Percentiles rank a stretch among this genome's conserved stretches.
These are phyloP conservation scores for Dipteronia dyeriana DNA, from an alignment of 345 rosid species.

Conservation along the genomic window DNA sequence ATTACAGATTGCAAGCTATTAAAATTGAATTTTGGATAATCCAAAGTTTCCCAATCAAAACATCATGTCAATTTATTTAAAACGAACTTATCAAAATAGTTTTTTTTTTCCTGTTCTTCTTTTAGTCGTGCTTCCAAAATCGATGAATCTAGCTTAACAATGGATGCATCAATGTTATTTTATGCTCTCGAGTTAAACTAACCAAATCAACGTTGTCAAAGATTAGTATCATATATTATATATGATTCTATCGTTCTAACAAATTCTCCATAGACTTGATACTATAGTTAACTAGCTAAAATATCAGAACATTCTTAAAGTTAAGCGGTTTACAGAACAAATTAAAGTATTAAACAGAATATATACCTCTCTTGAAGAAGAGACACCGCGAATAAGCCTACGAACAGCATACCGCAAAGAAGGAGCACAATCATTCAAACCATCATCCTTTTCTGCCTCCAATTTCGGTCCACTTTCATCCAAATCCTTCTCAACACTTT, in stretches of 20 bases:
- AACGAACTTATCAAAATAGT: background rate
- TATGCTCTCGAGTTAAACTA: background rate
- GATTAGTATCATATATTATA: background rate
- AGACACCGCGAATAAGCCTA: slow-evolving; percentile 89
- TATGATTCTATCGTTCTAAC: background rate
- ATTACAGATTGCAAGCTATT: background rate
- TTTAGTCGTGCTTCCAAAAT: background rate
- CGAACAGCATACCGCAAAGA: slow-evolving; percentile 82
- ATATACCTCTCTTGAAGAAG: slow-evolving; percentile 89
- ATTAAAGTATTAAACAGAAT: too few relatives aligned
- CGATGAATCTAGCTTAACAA: background rate
- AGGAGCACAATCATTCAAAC: slow-evolving; percentile 81
- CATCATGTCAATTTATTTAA: background rate
- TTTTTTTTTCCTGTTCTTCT: background rate
- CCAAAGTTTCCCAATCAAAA: background rate
- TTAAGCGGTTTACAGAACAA: too few relatives aligned
- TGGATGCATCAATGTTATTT: background rate
- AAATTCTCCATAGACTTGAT: background rate
- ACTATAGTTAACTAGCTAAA: background rate
- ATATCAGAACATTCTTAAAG: too few relatives aligned
- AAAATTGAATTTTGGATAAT: background rate
- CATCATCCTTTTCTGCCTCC: slow-evolving; percentile 90
- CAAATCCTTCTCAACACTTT: slow-evolving; percentile 50
- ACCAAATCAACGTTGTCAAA: background rate
- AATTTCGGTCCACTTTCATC: slow-evolving; percentile 55